Conservation (phyloP, 106 monocot genomes). For the Triglochin maritima region DNA sequence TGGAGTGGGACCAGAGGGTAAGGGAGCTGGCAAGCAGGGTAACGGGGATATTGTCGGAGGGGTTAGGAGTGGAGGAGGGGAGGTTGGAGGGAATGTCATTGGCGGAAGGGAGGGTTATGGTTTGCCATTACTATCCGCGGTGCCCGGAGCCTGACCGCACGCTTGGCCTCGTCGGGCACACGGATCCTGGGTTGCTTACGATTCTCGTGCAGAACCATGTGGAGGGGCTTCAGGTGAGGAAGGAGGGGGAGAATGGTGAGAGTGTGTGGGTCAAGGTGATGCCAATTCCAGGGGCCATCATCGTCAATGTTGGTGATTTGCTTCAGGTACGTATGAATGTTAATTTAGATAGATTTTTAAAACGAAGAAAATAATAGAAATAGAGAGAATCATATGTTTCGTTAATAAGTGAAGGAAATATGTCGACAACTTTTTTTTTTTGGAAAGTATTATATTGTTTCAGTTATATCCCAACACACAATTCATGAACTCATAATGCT, state of each 20-base stretch:
- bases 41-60: slow-evolving; percentile 53
- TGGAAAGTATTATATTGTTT: no score
- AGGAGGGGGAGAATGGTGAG: slow-evolving; percentile 1
- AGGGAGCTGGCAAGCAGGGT: slow-evolving; percentile 18
- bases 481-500: no score
- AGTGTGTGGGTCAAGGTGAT: slow-evolving; percentile 34
- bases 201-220: slow-evolving; percentile 50
- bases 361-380: no score
- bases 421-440: no score
- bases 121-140: slow-evolving; percentile 64
- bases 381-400: no score
- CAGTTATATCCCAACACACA: no score
- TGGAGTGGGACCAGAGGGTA: slow-evolving; percentile 23
- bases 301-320: slow-evolving; percentile 36
- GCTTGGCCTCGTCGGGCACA: slow-evolving; percentile 38
- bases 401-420: no score
- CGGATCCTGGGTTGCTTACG: slow-evolving; percentile 52
- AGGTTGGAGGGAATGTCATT: slow-evolving; percentile 32
- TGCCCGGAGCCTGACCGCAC: slow-evolving; percentile 77
- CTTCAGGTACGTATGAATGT: slow-evolving; percentile 33
- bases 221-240: slow-evolving; percentile 54
- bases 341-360: no score
- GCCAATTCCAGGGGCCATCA: slow-evolving; percentile 25
- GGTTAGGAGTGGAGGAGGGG: slow-evolving; percentile 28
- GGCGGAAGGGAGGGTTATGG: slow-evolving; percentile 38